Evolutionary conservation across 139 green algal species (phyloP), one percentile per base, ranked within the genome.

Genomic region (Chlorella sorokiniana): DNA sequence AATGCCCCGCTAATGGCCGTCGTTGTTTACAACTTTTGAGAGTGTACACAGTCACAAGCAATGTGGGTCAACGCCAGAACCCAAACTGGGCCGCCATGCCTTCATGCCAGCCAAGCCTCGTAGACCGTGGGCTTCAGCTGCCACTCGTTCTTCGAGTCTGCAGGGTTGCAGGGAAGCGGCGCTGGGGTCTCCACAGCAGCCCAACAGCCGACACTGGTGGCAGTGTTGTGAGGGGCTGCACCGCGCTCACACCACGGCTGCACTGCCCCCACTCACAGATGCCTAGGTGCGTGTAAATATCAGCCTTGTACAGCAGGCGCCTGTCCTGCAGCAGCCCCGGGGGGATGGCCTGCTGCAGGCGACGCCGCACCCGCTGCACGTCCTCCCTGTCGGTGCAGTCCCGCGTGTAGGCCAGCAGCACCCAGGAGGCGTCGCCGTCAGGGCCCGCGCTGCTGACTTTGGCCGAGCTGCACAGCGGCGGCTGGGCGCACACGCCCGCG

Each of bases 251-350:
- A 71, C 6, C 31, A 71, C 64, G 42, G 33, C 61, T n/a, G 25
- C 64, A 71, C n/a, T 25, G 33, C 5, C 33, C 33, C n/a, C 56
- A 65, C 56, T 65, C 56, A 54, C 81, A 88, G 5, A 88, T 82
- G 37, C 79, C 79, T 16, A 88, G 59, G 73, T 82, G n/a, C 1
- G 84, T 88, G 61, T 78, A 73, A 2, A 88, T 76, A 56, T 88
- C 84, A 7, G 77, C 42, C 25, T 88, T 88, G 45, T 83, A 88
- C 70, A 88, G 84, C 79, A 88, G 65, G 16, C 78, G 69, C 31
- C 11, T 23, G 61, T 83, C 71, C 22, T 52, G 44, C 52, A 82
- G 35, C 52, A 79, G 73, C 23, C 73, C 73, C 4, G 33, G 23
- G 1, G 40, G 65, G 16, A 85, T 37, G 5, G 38, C 41, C 18